phyloP scores from a whole-genome alignment of 192 early-diverging fungal species.

The Coemansia sp. region DNA sequence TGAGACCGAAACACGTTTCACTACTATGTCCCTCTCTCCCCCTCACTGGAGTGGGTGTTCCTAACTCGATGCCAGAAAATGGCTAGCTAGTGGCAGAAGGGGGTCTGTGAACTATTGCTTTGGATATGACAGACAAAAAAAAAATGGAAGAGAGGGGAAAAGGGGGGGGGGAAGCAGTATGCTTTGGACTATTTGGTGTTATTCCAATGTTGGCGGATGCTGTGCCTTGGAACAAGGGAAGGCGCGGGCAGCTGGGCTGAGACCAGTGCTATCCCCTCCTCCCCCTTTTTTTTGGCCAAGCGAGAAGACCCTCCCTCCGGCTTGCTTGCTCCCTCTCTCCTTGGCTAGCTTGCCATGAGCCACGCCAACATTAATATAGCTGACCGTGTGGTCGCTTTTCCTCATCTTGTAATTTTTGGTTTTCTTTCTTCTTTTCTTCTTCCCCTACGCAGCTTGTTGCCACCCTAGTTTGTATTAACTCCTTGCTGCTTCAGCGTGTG shows the following conservation, averaged over 20 bases:
- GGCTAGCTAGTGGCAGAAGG: neutral
- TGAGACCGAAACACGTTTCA: slow-evolving; percentile 10
- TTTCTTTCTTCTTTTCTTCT: neutral
- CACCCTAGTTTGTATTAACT: neutral
- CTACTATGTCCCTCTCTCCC: neutral
- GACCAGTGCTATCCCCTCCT: neutral
- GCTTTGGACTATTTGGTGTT: neutral
- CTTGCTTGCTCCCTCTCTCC: neutral
- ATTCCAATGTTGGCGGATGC: neutral
- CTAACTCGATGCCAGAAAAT: neutral
- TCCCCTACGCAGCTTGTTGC: neutral
- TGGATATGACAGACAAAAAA: neutral
- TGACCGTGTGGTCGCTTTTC: neutral
- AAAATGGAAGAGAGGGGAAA: neutral
- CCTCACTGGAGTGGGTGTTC: neutral
- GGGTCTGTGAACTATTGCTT: neutral
- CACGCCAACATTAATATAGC: neutral
- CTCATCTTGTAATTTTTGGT: neutral
- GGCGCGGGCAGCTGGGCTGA: neutral
- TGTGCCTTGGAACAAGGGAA: neutral
- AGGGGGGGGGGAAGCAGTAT: neutral
- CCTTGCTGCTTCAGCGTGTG: neutral
- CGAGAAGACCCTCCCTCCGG: neutral
- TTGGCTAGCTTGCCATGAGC: neutral
- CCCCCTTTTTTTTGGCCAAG: neutral